Percentiles rank a stretch among this genome's conserved stretches.
phyloP scores from a whole-genome alignment of 208 protist species.

The Wallacemonas sp. region DNA sequence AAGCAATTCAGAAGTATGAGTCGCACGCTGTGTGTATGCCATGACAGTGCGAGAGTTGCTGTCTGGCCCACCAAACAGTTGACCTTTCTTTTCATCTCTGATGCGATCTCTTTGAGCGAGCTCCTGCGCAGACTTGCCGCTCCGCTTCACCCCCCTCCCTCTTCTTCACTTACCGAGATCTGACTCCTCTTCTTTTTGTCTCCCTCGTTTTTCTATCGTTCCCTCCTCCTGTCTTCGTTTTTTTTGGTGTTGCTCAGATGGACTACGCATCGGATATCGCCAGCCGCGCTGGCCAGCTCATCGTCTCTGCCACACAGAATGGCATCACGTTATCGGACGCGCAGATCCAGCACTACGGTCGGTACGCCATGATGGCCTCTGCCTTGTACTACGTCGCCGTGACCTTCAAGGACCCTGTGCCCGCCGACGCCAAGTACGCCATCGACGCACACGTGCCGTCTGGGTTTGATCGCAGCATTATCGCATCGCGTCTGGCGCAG shows the following conservation, averaged over 20 bases:
- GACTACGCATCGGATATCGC: background rate
- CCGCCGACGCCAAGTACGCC: constrained; percentile 54
- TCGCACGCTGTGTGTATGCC: background rate
- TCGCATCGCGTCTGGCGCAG: constrained; percentile 57
- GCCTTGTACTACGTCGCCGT: constrained; percentile 45
- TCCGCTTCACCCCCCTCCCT: constrained; percentile 19
- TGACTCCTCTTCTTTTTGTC: background rate
- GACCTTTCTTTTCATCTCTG: background rate
- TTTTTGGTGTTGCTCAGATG: background rate
- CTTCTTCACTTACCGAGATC: no score
- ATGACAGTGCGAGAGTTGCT: no score
- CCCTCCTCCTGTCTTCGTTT: background rate
- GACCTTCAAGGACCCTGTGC: constrained; percentile 28
- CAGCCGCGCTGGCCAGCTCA: constrained; percentile 4
- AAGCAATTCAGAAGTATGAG: background rate
- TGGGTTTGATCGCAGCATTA: constrained; percentile 73
- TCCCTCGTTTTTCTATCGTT: background rate
- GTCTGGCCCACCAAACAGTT: no score
- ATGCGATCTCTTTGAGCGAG: background rate
- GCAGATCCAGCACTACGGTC: constrained; percentile 35
- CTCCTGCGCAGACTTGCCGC: background rate
- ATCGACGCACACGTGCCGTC: constrained; percentile 71
- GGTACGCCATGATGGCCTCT: constrained; percentile 35
- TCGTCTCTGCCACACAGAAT: constrained; percentile 1
- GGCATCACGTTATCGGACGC: constrained; percentile 11